Percentiles rank a stretch among this genome's conserved stretches.
phyloP scores from a whole-genome alignment of 148 eudicot species.

The Heliamphora exappendiculata region DNA sequence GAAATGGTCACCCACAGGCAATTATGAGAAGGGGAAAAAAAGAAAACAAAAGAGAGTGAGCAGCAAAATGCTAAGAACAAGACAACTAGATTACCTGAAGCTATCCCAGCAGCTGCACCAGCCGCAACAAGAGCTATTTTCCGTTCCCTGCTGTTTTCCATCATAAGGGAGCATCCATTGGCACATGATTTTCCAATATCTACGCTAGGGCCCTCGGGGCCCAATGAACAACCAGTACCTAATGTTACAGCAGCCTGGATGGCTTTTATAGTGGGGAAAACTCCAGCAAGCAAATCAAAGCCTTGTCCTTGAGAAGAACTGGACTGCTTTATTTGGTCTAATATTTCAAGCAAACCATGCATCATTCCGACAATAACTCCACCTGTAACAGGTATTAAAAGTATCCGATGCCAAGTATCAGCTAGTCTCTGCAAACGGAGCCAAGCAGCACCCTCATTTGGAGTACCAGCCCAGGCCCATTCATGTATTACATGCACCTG shows the following conservation, averaged over 20 bases:
- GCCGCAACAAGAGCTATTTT: slow-evolving; percentile 96
- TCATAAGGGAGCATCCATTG: slow-evolving; percentile 69
- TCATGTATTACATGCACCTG: slow-evolving; percentile 95
- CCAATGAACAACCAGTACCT: slow-evolving; percentile 93
- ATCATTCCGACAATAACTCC: slow-evolving; percentile 93
- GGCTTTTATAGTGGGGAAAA: slow-evolving; percentile 75
- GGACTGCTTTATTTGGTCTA: slow-evolving; percentile 70
- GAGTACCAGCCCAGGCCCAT: slow-evolving; percentile 99
- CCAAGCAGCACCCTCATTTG: slow-evolving; percentile 99
- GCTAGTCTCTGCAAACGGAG: slow-evolving; percentile 84
- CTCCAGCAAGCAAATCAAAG: slow-evolving; percentile 54
- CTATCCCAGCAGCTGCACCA: slow-evolving; percentile 97
- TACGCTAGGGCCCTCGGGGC: slow-evolving; percentile 98
- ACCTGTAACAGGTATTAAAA: slow-evolving; percentile 81
- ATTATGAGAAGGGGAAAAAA: neutral
- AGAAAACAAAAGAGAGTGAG: neutral
- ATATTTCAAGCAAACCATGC: slow-evolving; percentile 86
- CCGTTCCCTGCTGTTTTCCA: slow-evolving; percentile 85
- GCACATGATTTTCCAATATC: slow-evolving; percentile 99
- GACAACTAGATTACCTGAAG: slow-evolving; percentile 52
- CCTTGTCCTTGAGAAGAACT: slow-evolving; percentile 58
- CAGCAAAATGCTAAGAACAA: neutral
- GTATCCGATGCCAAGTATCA: slow-evolving; percentile 95
- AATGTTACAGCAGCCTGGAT: slow-evolving; percentile 89
- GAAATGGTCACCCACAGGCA: neutral